Evolutionary conservation across 371 early-diverging fungal genomes (phyloP).

Genomic region (Scutellospora calospora): DNA sequence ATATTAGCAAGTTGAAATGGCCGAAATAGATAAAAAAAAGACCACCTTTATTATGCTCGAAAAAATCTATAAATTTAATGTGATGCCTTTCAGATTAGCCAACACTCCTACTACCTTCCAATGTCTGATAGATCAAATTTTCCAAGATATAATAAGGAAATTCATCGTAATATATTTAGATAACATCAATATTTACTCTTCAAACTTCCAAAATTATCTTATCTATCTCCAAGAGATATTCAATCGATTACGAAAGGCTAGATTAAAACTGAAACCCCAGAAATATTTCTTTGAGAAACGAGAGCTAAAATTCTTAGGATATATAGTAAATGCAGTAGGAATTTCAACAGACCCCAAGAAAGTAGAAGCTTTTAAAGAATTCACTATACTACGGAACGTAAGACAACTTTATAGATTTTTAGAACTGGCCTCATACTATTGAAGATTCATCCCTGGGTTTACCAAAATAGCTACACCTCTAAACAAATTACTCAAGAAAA

Average conservation of each 20-base stretch:
- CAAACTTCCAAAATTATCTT: slow-evolving; percentile 54
- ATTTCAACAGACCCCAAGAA: background rate
- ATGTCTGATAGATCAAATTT: slow-evolving; percentile 50
- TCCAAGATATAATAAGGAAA: slow-evolving; percentile 52
- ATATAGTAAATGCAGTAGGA: slow-evolving; percentile 48
- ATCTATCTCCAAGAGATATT: slow-evolving; percentile 51
- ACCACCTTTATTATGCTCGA: slow-evolving; percentile 53
- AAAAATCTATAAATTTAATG: slow-evolving; percentile 58
- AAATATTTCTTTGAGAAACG: slow-evolving; percentile 54
- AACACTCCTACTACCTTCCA: slow-evolving; percentile 61
- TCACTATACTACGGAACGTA: slow-evolving; percentile 36
- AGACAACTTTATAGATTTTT: slow-evolving; percentile 49
- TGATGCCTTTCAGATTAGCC: slow-evolving; percentile 61
- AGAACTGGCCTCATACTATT: slow-evolving; percentile 51
- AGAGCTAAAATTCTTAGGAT: slow-evolving; percentile 54
- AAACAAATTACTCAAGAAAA: background rate
- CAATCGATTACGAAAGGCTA: slow-evolving; percentile 46
- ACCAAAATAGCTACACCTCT: background rate
- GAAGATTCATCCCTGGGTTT: slow-evolving; percentile 47
- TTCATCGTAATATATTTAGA: slow-evolving; percentile 62
- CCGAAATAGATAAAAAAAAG: slow-evolving; percentile 42
- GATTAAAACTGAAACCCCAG: slow-evolving; percentile 49
- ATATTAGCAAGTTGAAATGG: slow-evolving; percentile 2
- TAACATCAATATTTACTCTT: slow-evolving; percentile 65
- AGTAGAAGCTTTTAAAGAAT: slow-evolving; percentile 41